Evolutionary conservation across 2,329 filamentous ascomycete genomes (phyloP), one percentile per base, ranked within the genome.

Genomic region (Colletotrichum sp.): DNA sequence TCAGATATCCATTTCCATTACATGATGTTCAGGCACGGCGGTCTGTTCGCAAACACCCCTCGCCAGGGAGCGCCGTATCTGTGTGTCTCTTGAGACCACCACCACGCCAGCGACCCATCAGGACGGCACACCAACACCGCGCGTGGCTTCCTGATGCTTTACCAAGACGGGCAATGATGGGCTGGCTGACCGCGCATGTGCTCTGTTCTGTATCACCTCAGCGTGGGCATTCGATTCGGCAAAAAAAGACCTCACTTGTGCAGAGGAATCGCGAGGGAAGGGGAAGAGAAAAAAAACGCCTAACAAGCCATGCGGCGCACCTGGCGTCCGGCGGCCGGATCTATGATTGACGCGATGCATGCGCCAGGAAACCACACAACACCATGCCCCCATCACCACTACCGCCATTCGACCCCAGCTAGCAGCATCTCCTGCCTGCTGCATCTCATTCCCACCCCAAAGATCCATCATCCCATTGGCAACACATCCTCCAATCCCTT

Each of bases 121-220:
- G 39, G 25, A 16, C 25, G 34, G 63, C 25, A 55, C 52, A 32
- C 55, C 72, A 72, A 72, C 30, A 70, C 49, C 44, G 8, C 15
- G 29, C 71, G 22, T 30, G 30, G 44, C 19, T 52, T 36, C 49
- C 15, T 22, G 49, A 22, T 36, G 36, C 15, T 59, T 34, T 66
- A 69, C 64, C 52, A 59, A 71, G 30, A 44, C 61, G 36, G 44
- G 61, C 52, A 75, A 66, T 66, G 72, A 61, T 29, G 13, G 66
- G 67, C 61, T 75, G 44, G 64, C 70, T 69, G 73, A 61, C 64
- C 64, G 68, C 69, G 68, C 65, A 44, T 68, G 16, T 49, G 34
- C 49, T 65, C 29, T 32, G 27, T 55, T 57, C 44, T 72, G 72
- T 72, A 68, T 57, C 69, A 72, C 52, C 25, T 61, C 69, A 63